Evolutionary conservation across 208 protist species (phyloP).

Genomic region (Trichomonas gallinae): DNA sequence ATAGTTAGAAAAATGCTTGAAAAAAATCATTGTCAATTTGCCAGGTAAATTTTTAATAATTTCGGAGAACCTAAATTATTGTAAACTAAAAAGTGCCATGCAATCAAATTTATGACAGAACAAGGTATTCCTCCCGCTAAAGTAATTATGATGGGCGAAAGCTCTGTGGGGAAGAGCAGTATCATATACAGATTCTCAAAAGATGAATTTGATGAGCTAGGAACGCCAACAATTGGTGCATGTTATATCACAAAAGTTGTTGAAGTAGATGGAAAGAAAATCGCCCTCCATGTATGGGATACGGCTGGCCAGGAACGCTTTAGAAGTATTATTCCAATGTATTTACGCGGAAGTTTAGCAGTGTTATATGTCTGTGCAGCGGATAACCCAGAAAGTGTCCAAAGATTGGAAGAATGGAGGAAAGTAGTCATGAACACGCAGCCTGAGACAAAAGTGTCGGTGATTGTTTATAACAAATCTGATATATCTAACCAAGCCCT

Average conservation of each 20-base stretch:
- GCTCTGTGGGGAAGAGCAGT: neutral
- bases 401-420: neutral
- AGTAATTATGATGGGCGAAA: neutral
- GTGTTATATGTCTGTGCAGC: neutral
- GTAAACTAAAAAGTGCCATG: too few species aligned
- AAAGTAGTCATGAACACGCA: neutral
- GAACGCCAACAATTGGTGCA: neutral
- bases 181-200: neutral
- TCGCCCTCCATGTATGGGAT: neutral
- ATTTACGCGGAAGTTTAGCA: neutral
- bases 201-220: neutral
- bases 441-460: neutral
- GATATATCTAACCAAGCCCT: neutral
- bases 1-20: too few species aligned
- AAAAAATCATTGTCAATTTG: too few species aligned
- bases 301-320: neutral
- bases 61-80: too few species aligned
- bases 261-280: too few species aligned
- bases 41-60: too few species aligned
- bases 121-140: neutral
- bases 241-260: neutral
- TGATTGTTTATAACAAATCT: neutral
- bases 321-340: neutral
- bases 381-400: neutral
- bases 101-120: neutral